Evolutionary conservation across 2,329 filamentous ascomycete genomes (phyloP), one percentile per base, ranked within the genome.

Genomic region (Exophiala mesophila): DNA sequence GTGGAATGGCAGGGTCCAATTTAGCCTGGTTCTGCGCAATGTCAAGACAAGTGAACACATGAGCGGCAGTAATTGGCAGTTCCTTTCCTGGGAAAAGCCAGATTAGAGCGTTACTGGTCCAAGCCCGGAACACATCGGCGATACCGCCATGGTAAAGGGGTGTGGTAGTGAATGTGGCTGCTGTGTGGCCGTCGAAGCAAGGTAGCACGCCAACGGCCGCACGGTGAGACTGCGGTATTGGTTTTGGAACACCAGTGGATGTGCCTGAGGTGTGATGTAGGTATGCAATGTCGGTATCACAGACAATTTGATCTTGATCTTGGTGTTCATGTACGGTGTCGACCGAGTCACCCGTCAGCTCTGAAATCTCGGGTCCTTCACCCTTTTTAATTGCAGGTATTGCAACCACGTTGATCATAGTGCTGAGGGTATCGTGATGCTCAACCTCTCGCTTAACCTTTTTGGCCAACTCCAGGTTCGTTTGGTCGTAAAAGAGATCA

Each of bases 111-210:
- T 68, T 69, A 43, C 75, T 78, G 1, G 76, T 74, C 78, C 80
- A 82, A 0, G 77, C 70, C 36, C 80, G 65, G 33, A 83, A 73
- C 15, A 76, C 68, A 55, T 83, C 80, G 1, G 79, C 76, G 6
- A 82, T 68, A 0, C 80, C 80, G 1, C 80, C 80, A 51, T 83
- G 78, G 49, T 82, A 83, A 0, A 83, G 64, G 0, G 80, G 80
- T 2, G 80, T 83, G 0, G 78, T 81, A 0, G 78, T 79, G 52
- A 83, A 83, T 0, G 77, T 80, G 0, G 76, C 72, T 2, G 63
- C 55, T 3, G 61, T 38, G 1, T 54, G 30, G 0, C 60, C 57
- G 3, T 59, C 50, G 0, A 81, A 68, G 2, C 59, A 59, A 5
- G 77, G 76, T 0, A 82, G 63, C 0, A 75, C 74, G 2, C 72